Evolutionary conservation across 2,329 filamentous ascomycete genomes (phyloP).

Genomic region (Juglanconis sp.): DNA sequence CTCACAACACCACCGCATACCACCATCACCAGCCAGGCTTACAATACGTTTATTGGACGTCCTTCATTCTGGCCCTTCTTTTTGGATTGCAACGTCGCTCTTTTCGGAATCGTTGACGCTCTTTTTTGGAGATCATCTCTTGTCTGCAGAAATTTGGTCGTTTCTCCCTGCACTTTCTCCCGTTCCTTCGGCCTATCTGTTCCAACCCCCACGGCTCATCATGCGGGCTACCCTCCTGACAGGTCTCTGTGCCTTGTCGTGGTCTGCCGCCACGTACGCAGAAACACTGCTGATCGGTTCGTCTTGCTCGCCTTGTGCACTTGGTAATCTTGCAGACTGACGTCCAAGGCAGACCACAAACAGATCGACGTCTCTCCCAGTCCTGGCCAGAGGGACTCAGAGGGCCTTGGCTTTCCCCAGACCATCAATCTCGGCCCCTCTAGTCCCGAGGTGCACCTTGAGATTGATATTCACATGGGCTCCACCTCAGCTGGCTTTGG

Average conservation of each 20-base stretch:
- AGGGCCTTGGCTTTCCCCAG: conserved; percentile 4
- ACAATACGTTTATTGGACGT: conserved; percentile 22
- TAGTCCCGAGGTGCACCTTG: conserved; percentile 8
- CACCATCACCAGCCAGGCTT: conserved; percentile 11
- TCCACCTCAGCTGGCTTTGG: neutral
- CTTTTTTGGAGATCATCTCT: conserved; percentile 21
- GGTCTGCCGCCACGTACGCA: neutral
- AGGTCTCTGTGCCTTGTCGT: conserved; percentile 3
- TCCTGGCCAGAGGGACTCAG: neutral
- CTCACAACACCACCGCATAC: conserved; percentile 10
- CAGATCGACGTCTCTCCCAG: neutral
- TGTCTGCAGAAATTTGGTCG: conserved; percentile 19
- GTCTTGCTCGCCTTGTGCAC: neutral
- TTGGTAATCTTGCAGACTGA: neutral
- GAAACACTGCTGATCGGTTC: neutral
- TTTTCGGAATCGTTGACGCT: conserved; percentile 6
- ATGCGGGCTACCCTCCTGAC: conserved; percentile 8
- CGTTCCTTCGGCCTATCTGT: neutral
- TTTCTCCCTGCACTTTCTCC: conserved; percentile 8
- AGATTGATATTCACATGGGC: conserved; percentile 15
- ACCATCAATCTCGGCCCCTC: conserved; percentile 2
- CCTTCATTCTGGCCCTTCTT: conserved; percentile 18
- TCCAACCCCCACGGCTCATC: neutral
- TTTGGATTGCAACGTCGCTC: conserved; percentile 17
- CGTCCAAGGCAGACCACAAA: neutral